Base-by-base conservation (phyloP, 495 filamentous ascomycete genomes). In the Daldinia childiae region DNA sequence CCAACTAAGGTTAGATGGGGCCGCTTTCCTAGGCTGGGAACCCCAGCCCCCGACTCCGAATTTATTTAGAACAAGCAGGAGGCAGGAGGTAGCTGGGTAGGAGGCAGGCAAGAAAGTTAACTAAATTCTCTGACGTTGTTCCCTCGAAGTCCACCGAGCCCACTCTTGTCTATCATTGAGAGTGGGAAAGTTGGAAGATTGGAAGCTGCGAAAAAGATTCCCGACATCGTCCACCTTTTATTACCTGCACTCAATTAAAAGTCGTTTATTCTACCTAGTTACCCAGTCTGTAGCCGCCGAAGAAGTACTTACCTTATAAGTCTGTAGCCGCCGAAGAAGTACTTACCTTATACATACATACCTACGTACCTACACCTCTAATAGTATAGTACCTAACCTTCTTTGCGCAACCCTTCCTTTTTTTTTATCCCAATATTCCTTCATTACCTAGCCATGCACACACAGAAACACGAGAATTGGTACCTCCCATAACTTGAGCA, bases 51-150 rank as follows among this genome's bases (percentile, higher is more conserved):
- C 68, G 63, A 62, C 39, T 66, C 58, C 63, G 41, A 66, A 58
- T 27, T 34, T 51, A 38, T 36, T 55, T 11, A 45, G 29, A 17
- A 58, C 8, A n/a, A 51, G 14, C 29, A 41, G 27, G 43, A 58
- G 32, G 48, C 26, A 60, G 5, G 27, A 29, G 27, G 26, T 4
- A 27, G 26, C 3, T n/a, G 5, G 26, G 27, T 6, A 29, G 27
- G 27, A 6, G 27, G 5, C 27, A 29, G 27, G 67, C 14, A 19
- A 39, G 48, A 56, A 64, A 45, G 17, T 30, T 19, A 19, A 19
- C n/a, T 4, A 34, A 34, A 17, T 69, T 36, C 52, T 72, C 69
- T 72, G 69, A 72, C 64, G 69, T 68, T 72, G 60, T 57, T 72
- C 64, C 55, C 69, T 68, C 64, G 55, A 68, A 59, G 54, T 52